Evolutionary conservation across 2,329 filamentous ascomycete genomes (phyloP), one percentile per base, ranked within the genome.

Genomic region (Talaromyces amestolkiae): DNA sequence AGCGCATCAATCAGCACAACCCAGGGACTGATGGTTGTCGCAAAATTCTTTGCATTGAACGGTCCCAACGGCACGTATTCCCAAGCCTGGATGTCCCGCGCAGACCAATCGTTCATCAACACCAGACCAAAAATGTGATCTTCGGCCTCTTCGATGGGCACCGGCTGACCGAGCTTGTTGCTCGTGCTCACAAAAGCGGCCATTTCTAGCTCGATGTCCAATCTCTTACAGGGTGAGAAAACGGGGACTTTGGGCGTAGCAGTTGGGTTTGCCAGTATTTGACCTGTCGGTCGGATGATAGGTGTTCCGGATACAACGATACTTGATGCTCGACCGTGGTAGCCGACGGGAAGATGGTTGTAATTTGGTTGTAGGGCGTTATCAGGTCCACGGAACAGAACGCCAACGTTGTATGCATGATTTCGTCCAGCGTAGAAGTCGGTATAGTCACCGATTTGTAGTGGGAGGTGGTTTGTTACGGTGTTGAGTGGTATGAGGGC

Each of bases 51-150:
- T 27, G 87, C 84, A 68, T 91, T 93, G 79, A 95, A 94, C 0
- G 91, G 91, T 0, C 92, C 92, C 8, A 94, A 79, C 0, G 92
- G 92, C 9, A 93, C 84, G 70, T 93, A 93, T 77, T 96, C 92
- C 91, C 91, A 95, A 0, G 85, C 85, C 74, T 96, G 92, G 59
- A 95, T 89, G 71, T 95, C 91, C 68, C 91, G 82, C 4, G 91
- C 91, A 63, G 89, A 92, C 92, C 92, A 96, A 77, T 96, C 92
- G 71, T 96, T 96, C 83, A 96, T 85, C 65, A 96, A 78, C 0
- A 95, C 91, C 31, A 92, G 83, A 15, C 92, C 92, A 72, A 95
- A 95, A 33, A 96, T 83, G 71, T 88, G 83, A 19, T 91, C 85
- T 62, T 89, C 87, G 0, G 91, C 91, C 53, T 89, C 79, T 2